Base-by-base conservation (phyloP, 306 rosid species). In the Acacia melanoxylon region DNA sequence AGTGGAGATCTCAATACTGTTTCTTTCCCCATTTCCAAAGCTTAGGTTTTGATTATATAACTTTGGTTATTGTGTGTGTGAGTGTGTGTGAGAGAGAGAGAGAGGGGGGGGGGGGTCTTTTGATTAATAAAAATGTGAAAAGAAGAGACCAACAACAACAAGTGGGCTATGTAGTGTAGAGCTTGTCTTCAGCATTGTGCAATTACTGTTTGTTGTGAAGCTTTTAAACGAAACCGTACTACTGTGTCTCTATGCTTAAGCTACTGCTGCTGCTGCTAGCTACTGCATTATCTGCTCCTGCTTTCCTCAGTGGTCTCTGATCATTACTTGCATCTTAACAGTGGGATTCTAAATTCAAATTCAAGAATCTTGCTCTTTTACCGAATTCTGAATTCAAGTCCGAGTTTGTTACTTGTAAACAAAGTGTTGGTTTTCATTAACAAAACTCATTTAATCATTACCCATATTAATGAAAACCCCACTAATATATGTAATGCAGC, bases 1-100 rank as follows among this genome's bases (percentile, higher is more conserved):
- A 86, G 87, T 80, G 83, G 90, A 85, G 89, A 88, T 83, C 80
- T 8, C 81, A 81, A 24, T 44, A 22, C 80, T 84, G 88, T 91
- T 90, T 86, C 88, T 86, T 86, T 93, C 89, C 72, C 96, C 81
- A 85, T 90, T 91, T 91, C 96, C 94, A 81, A 93, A 84, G 97
- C 82, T 87, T 76, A 52, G 83, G 79, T 84, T 83, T 82, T 87
- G 80, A 88, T 86, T 54, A 88, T 85, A 85, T 85, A 83, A 66
- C 91, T 88, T 91, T 86, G 87, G 74, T 82, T 83, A 56, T 83
- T 85, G 33, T 42, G 31, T 29, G 31, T 29, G 31, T 29, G 31
- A 1, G 75, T 25, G 35, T 10, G 8, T 59, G 66, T 10, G 66
- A 20, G 61, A 20, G 25, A 54, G 62, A 19, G 59, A 52, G 24